phyloP scores from a whole-genome alignment of 2,329 filamentous ascomycete species.

The Penicillium nordicum region DNA sequence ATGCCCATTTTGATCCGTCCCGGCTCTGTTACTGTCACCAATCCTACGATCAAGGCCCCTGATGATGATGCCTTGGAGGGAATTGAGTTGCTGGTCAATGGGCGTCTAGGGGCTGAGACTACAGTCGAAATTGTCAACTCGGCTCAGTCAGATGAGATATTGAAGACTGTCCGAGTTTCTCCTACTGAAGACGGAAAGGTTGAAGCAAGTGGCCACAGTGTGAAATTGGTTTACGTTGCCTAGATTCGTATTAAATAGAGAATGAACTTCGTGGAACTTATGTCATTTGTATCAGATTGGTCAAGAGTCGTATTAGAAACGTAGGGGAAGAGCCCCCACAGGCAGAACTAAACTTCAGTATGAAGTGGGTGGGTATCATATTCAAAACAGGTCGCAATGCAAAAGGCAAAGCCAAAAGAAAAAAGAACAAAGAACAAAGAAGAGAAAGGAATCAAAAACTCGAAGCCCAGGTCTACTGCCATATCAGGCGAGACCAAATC shows the following conservation, averaged over 20 bases:
- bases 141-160: conserved; percentile 22
- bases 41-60: conserved; percentile 26
- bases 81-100: conserved; percentile 33
- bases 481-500: not conserved
- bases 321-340: not conserved
- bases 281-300: conserved; percentile 3
- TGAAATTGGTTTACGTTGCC: conserved; percentile 24
- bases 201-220: conserved; percentile 16
- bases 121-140: conserved; percentile 29
- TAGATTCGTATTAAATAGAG: conserved; percentile 1
- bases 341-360: conserved; percentile 6
- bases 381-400: conserved; percentile 13
- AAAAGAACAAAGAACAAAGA: not conserved
- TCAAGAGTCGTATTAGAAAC: conserved; percentile 5
- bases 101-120: conserved; percentile 16
- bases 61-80: conserved; percentile 29
- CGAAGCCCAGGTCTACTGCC: not conserved
- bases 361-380: conserved; percentile 25
- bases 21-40: conserved; percentile 29
- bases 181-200: conserved; percentile 13
- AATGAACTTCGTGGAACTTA: not conserved
- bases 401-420: conserved; percentile 14
- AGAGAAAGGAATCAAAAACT: not conserved
- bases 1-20: conserved; percentile 59
- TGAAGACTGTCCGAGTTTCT: conserved; percentile 24